Evolutionary conservation across 2,329 filamentous ascomycete species (phyloP).

Genomic region (Hysterium pulicare): DNA sequence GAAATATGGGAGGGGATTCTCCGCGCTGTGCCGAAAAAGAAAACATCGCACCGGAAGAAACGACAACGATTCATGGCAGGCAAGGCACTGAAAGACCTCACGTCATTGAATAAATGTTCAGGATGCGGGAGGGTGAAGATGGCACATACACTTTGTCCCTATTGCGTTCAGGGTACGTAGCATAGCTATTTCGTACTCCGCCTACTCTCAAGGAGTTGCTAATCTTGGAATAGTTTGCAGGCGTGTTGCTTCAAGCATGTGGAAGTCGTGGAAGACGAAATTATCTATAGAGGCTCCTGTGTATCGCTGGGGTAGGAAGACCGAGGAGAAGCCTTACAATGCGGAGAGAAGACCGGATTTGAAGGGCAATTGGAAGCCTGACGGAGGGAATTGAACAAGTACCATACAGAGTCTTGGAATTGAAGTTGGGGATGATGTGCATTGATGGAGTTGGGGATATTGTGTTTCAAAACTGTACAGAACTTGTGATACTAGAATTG

Average conservation of each 20-base stretch:
- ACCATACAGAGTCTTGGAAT: too few species aligned
- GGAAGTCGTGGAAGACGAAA: too few species aligned
- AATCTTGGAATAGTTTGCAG: too few species aligned
- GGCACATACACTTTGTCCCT: conserved; percentile 81
- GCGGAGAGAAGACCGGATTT: background rate
- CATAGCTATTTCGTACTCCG: too few species aligned
- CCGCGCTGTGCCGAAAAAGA: conserved; percentile 95
- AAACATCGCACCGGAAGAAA: conserved; percentile 95
- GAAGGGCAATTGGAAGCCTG: background rate
- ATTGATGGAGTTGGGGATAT: conserved; percentile 4
- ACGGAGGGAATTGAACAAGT: background rate
- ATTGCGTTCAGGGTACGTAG: conserved; percentile 79
- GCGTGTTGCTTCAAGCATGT: too few species aligned
- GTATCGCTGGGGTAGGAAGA: too few species aligned
- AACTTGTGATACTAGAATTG: conserved; percentile 3
- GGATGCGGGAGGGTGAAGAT: conserved; percentile 85
- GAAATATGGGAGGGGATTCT: conserved; percentile 92
- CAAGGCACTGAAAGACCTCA: conserved; percentile 90
- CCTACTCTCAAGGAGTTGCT: too few species aligned
- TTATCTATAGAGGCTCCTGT: too few species aligned
- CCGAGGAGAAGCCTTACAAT: too few species aligned
- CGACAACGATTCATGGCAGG: conserved; percentile 90
- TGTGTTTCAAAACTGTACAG: background rate
- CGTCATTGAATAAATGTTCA: conserved; percentile 80
- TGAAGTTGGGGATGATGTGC: background rate